Percentiles rank a stretch among this genome's conserved stretches.
Evolutionary conservation across 371 early-diverging fungal species (phyloP).

Genomic region (Vairimorpha apis): DNA sequence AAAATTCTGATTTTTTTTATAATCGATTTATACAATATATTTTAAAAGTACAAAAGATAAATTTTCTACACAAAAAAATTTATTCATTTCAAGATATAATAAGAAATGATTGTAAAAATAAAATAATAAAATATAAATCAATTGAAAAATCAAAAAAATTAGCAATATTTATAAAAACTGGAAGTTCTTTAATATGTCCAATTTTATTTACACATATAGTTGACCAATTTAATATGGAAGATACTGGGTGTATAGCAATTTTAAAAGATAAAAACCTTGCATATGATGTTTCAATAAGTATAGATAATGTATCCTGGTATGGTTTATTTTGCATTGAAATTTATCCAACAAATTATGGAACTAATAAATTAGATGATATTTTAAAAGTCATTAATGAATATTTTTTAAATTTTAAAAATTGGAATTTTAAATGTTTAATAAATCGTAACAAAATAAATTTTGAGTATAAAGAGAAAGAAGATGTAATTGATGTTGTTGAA

Average conservation of each 20-base stretch:
- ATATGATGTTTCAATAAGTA: slow-evolving; percentile 17
- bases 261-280: slow-evolving; percentile 47
- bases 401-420: slow-evolving; percentile 16
- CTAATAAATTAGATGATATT: slow-evolving; percentile 9
- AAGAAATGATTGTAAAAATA: slow-evolving; percentile 25
- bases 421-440: slow-evolving; percentile 26
- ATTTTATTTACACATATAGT: background rate
- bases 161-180: background rate
- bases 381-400: slow-evolving; percentile 26
- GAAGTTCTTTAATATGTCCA: background rate
- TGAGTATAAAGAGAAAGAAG: slow-evolving; percentile 40
- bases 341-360: slow-evolving; percentile 33
- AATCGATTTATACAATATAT: background rate
- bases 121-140: slow-evolving; percentile 44
- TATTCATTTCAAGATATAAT: too few species aligned
- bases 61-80: too few species aligned
- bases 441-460: slow-evolving; percentile 34
- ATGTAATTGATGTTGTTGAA: slow-evolving; percentile 48
- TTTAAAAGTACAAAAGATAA: background rate
- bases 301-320: slow-evolving; percentile 18
- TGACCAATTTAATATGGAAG: background rate
- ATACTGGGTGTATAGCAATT: slow-evolving; percentile 4
- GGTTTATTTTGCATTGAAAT: slow-evolving; percentile 39
- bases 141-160: slow-evolving; percentile 37
- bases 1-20: background rate